These are phyloP conservation scores for Cladosporium sp. DNA, from an alignment of 2,329 filamentous ascomycete species.

Conservation along the genomic window DNA sequence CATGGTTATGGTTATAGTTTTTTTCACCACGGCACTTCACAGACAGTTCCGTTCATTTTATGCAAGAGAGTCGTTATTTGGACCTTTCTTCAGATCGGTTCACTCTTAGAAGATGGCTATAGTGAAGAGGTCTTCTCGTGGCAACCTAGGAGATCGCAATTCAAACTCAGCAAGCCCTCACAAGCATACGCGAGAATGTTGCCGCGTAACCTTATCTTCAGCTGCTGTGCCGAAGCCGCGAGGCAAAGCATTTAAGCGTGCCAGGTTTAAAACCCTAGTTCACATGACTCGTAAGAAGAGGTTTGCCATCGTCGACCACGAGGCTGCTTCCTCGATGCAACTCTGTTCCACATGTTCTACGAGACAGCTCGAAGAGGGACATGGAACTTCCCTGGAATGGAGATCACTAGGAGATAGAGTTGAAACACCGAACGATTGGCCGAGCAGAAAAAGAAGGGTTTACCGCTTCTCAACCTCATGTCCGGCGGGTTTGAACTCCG, in stretches of 20 bases:
- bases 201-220: conserved; percentile 17
- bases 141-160: neutral
- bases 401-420: neutral
- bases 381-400: neutral
- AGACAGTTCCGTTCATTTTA: neutral
- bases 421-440: conserved; percentile 5
- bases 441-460: conserved; percentile 1
- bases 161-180: neutral
- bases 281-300: conserved; percentile 4
- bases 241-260: conserved; percentile 13
- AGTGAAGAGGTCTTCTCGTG: neutral
- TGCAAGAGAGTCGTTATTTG: neutral
- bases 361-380: neutral
- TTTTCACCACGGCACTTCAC: neutral
- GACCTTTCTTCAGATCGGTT: neutral
- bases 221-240: conserved; percentile 9
- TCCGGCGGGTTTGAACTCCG: neutral
- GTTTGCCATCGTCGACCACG: neutral
- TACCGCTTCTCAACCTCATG: neutral
- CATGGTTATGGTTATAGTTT: neutral
- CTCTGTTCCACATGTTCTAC: neutral
- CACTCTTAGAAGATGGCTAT: neutral
- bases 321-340: neutral
- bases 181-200: conserved; percentile 19
- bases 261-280: neutral